Evolutionary conservation across 1,284 basidiomycete species (phyloP).

Genomic region (Naganishia albida): DNA sequence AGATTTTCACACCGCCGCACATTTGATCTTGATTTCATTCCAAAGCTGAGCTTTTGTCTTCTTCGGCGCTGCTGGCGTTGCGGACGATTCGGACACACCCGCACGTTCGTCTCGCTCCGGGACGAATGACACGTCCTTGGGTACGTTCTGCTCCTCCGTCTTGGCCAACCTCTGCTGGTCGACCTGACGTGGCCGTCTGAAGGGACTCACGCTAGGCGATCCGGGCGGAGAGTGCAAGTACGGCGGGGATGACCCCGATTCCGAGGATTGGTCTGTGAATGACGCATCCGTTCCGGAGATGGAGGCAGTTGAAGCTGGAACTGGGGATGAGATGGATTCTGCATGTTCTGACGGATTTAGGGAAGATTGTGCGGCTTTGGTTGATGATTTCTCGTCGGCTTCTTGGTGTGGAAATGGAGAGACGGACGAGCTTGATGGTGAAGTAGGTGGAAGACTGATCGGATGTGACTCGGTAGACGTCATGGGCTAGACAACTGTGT

Average conservation of each 20-base stretch:
- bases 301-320: conserved; percentile 13
- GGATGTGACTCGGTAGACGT: conserved; percentile 47
- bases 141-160: background rate
- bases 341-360: conserved; percentile 33
- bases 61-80: background rate
- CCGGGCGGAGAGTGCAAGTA: conserved; percentile 28
- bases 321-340: conserved; percentile 37
- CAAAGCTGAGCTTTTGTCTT: conserved; percentile 53
- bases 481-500: conserved; percentile 36
- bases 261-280: conserved; percentile 20
- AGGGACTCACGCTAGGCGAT: conserved; percentile 21
- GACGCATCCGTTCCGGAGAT: conserved; percentile 7
- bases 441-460: conserved; percentile 50
- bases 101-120: background rate
- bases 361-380: conserved; percentile 37
- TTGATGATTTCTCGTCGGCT: background rate
- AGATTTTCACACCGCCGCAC: conserved; percentile 35
- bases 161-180: background rate
- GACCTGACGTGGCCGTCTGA: conserved; percentile 10
- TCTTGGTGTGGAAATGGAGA: conserved; percentile 42
- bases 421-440: conserved; percentile 9
- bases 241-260: conserved; percentile 25
- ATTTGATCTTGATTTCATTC: conserved; percentile 52
- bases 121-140: background rate
- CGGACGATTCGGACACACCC: background rate